Conservation (phyloP, 352 stramenopile genomes). For the Phytophthora ohioensis region DNA sequence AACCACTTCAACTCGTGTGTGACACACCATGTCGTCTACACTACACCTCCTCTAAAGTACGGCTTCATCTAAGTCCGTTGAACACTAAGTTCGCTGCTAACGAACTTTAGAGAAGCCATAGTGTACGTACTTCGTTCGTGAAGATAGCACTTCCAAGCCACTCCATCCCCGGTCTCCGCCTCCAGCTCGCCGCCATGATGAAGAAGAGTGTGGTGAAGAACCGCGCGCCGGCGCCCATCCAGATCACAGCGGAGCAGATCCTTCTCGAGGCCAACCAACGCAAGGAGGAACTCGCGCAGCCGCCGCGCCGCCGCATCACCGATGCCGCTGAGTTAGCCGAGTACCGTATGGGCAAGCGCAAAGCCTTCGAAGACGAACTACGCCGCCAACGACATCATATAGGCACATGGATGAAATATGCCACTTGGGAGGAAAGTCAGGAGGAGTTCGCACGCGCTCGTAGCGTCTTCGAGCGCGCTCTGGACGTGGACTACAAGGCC, state of each 20-base stretch:
- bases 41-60: slow-evolving; percentile 4
- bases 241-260: slow-evolving; percentile 99
- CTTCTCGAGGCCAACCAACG: slow-evolving; percentile 93
- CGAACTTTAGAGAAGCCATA: no score
- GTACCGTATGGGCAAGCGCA: slow-evolving; percentile 94
- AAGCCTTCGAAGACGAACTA: slow-evolving; percentile 96
- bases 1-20: slow-evolving; percentile 12
- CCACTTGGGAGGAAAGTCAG: slow-evolving; percentile 98
- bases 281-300: slow-evolving; percentile 80
- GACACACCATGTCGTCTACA: slow-evolving; percentile 10
- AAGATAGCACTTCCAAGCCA: not conserved
- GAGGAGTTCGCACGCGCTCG: slow-evolving; percentile 97
- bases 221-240: slow-evolving; percentile 97
- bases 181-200: slow-evolving; percentile 52
- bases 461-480: slow-evolving; percentile 97
- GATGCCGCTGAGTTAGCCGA: slow-evolving; percentile 93
- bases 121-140: no score
- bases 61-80: not conserved
- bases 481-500: slow-evolving; percentile 98
- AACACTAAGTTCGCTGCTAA: slow-evolving; percentile 17
- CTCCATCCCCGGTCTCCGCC: not conserved
- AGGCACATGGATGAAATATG: slow-evolving; percentile 99
- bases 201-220: slow-evolving; percentile 97
- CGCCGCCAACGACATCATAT: slow-evolving; percentile 95
- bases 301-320: slow-evolving; percentile 84